Evolutionary conservation across 202 grass and related monocot genomes (phyloP).

Genomic region (Hordeum pubiflorum): DNA sequence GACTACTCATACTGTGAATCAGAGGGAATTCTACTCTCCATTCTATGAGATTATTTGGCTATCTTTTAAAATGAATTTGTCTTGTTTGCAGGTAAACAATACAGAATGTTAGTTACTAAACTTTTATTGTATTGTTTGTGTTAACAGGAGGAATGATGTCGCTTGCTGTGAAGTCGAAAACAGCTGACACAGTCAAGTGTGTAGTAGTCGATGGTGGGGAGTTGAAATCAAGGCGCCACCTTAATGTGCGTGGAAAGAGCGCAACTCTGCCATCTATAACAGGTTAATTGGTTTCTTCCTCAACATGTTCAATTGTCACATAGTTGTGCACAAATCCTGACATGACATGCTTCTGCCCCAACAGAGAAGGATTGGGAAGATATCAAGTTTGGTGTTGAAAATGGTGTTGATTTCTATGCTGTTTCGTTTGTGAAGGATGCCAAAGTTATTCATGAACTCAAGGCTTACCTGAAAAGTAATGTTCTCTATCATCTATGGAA

Average conservation of each 20-base stretch:
- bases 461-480: constrained; percentile 87
- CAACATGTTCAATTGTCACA: neutral
- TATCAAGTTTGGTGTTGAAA: constrained; percentile 95
- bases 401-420: constrained; percentile 93
- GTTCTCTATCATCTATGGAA: constrained; percentile 8
- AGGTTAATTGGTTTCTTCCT: constrained; percentile 35
- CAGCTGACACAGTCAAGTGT: constrained; percentile 75
- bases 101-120: neutral
- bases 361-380: constrained; percentile 99
- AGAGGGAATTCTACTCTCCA: neutral
- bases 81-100: constrained; percentile 6
- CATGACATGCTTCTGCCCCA: constrained; percentile 23
- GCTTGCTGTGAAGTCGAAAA: constrained; percentile 69
- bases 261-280: constrained; percentile 95
- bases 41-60: constrained; percentile 14
- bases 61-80: neutral
- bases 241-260: constrained; percentile 96
- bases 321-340: constrained; percentile 12
- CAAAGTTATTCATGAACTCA: constrained; percentile 86
- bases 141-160: constrained; percentile 95
- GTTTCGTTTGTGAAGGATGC: constrained; percentile 99
- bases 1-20: neutral
- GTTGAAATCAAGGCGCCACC: constrained; percentile 91
- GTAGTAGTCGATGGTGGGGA: constrained; percentile 88
- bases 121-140: neutral